phyloP scores from a whole-genome alignment of 2,329 filamentous ascomycete genomes.

The Colletotrichum filicis region DNA sequence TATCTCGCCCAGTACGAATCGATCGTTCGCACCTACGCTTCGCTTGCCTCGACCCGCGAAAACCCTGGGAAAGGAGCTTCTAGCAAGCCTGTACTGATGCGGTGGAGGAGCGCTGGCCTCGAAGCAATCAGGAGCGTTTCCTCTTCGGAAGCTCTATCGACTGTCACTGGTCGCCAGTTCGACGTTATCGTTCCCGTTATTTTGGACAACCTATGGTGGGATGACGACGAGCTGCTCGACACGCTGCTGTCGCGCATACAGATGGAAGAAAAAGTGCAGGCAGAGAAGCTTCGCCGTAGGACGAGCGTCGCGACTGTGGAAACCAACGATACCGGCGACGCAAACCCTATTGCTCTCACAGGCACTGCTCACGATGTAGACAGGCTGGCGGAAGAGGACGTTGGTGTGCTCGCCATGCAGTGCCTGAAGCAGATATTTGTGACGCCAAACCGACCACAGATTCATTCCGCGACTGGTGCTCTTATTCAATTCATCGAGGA shows the following conservation, averaged over 20 bases:
- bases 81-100: conserved; percentile 79
- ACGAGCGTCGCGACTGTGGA: conserved; percentile 83
- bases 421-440: conserved; percentile 89
- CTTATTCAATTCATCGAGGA: conserved; percentile 80
- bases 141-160: conserved; percentile 80
- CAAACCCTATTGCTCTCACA: conserved; percentile 78
- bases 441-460: conserved; percentile 83
- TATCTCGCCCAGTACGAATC: conserved; percentile 86
- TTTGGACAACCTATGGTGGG: conserved; percentile 85
- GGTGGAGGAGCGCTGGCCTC: conserved; percentile 80
- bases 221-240: conserved; percentile 76
- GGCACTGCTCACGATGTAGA: conserved; percentile 89
- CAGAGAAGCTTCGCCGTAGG: conserved; percentile 73
- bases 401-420: conserved; percentile 83
- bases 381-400: conserved; percentile 88
- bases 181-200: conserved; percentile 85
- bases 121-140: conserved; percentile 85
- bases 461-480: conserved; percentile 79
- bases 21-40: conserved; percentile 82
- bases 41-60: conserved; percentile 76
- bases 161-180: conserved; percentile 80
- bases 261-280: conserved; percentile 74
- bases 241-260: conserved; percentile 75
- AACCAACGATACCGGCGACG: conserved; percentile 74
- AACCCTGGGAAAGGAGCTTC: conserved; percentile 62